Conservation (phyloP, 2,329 filamentous ascomycete genomes). For the Colletotrichum sp. region DNA sequence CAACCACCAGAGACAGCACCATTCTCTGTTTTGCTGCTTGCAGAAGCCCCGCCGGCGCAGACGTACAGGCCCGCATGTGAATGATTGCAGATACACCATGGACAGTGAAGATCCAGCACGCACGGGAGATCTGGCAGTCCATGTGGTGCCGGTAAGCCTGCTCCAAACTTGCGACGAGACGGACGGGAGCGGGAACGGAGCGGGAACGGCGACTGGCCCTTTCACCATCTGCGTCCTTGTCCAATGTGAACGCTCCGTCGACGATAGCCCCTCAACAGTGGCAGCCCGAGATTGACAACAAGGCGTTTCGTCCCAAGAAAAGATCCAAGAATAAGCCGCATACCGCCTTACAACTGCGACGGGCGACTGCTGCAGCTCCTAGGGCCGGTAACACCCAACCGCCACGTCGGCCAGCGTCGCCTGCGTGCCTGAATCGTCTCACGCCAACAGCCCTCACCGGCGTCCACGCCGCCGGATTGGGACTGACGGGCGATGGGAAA, state of each 20-base stretch:
- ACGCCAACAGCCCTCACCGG: not conserved
- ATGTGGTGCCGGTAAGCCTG: not conserved
- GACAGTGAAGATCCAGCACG: not conserved
- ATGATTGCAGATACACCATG: not conserved
- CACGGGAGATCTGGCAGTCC: not conserved
- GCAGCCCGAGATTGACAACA: not conserved
- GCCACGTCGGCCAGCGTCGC: slow-evolving; percentile 6
- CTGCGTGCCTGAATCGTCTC: slow-evolving; percentile 5
- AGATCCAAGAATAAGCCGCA: not conserved
- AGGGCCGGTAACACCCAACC: slow-evolving; percentile 15
- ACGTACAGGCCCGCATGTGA: not conserved
- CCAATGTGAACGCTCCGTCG: not conserved
- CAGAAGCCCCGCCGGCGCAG: not conserved
- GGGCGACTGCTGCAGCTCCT: not conserved
- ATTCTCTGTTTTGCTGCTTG: not conserved
- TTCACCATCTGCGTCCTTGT: not conserved
- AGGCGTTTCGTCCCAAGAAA: not conserved
- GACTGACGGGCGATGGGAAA: not conserved
- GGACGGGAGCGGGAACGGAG: not conserved
- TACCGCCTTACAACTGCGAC: not conserved
- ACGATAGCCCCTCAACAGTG: not conserved
- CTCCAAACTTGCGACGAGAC: slow-evolving; percentile 5
- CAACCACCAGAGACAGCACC: not conserved
- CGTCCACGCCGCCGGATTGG: not conserved
- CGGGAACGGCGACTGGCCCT: not conserved